Evolutionary conservation across 2,329 filamentous ascomycete species (phyloP).

Genomic region (Fusarium torreyae): DNA sequence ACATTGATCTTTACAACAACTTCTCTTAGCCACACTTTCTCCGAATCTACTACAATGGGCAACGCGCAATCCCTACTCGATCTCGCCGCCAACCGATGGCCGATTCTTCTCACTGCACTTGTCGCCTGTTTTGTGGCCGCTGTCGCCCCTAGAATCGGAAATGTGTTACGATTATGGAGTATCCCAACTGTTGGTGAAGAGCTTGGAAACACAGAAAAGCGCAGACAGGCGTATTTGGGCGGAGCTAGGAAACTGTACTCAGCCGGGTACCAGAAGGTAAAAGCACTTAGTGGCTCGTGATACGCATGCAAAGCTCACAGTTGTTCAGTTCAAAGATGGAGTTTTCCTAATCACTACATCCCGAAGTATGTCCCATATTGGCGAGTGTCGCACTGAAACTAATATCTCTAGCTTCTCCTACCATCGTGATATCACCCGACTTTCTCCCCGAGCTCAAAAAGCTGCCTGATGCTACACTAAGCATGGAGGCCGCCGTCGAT

Average conservation of each 20-base stretch:
- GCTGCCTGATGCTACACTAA: slow-evolving; percentile 23
- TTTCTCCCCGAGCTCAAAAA: slow-evolving; percentile 37
- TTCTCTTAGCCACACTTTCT: no score
- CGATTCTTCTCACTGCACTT: slow-evolving; percentile 1
- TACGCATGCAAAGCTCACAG: not conserved
- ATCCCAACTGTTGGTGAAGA: slow-evolving; percentile 23
- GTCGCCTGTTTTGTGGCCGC: not conserved
- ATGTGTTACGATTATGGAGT: slow-evolving; percentile 1
- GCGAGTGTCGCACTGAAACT: not conserved
- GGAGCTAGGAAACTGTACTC: slow-evolving; percentile 31
- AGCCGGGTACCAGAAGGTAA: slow-evolving; percentile 30
- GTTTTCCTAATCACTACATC: slow-evolving; percentile 38
- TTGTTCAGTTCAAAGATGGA: slow-evolving; percentile 26
- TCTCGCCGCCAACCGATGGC: slow-evolving; percentile 8
- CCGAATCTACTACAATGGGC: slow-evolving; percentile 1
- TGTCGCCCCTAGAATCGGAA: not conserved
- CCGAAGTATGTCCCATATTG: slow-evolving; percentile 5
- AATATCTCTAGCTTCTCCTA: slow-evolving; percentile 21
- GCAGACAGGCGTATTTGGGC: slow-evolving; percentile 31
- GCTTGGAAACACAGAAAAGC: slow-evolving; percentile 21
- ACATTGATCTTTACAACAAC: no score
- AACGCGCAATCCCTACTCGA: slow-evolving; percentile 3
- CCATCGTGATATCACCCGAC: slow-evolving; percentile 29
- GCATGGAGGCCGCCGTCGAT: slow-evolving; percentile 37
- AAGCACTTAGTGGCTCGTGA: accelerated